Percentiles rank a stretch among this genome's conserved stretches.
phyloP scores from a whole-genome alignment of 225 moss, liverwort and hornwort genomes.

The Bryoerythrophyllum caledonicum region DNA sequence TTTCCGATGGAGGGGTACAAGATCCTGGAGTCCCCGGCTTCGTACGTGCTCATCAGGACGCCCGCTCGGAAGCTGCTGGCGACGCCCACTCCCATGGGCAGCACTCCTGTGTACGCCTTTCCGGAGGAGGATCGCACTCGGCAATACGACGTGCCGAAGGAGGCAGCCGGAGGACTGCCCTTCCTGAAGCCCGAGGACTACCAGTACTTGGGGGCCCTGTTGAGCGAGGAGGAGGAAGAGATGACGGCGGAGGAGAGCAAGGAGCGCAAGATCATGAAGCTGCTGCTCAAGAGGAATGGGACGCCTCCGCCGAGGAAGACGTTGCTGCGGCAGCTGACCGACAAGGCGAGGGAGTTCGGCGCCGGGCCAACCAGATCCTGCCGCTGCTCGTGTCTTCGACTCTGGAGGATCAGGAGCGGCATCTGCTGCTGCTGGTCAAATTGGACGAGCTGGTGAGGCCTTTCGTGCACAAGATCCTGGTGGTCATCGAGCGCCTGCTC shows the following conservation, averaged over 20 bases:
- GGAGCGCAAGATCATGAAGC: slow-evolving; percentile 99
- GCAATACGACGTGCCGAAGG: slow-evolving; percentile 94
- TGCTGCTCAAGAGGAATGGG: slow-evolving; percentile 94
- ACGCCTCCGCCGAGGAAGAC: slow-evolving; percentile 97
- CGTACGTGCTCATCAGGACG: slow-evolving; percentile 94
- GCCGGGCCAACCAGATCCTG: slow-evolving; percentile 92
- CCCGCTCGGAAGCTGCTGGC: slow-evolving; percentile 96
- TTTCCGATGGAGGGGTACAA: slow-evolving; percentile 99
- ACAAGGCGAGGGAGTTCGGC: slow-evolving; percentile 97
- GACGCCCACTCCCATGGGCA: slow-evolving; percentile 94
- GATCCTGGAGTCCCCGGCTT: slow-evolving; percentile 85
- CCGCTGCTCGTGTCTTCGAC: slow-evolving; percentile 99
- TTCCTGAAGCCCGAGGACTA: slow-evolving; percentile 99
- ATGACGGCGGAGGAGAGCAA: slow-evolving; percentile 98
- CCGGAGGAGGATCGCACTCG: slow-evolving; percentile 98
- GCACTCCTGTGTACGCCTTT: slow-evolving; percentile 88
- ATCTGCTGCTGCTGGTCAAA: slow-evolving; percentile 93
- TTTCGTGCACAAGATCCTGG: slow-evolving; percentile 97
- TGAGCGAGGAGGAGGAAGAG: slow-evolving; percentile 97
- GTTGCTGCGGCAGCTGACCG: slow-evolving; percentile 89
- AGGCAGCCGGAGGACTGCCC: slow-evolving; percentile 94
- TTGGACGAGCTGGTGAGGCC: slow-evolving; percentile 97
- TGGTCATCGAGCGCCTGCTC: slow-evolving; percentile 95
- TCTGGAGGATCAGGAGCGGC: slow-evolving; percentile 98
- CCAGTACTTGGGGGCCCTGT: slow-evolving; percentile 94